A percentile compares a stretch with the other conserved stretches of the same genome.
phyloP scores from a whole-genome alignment of 176 grass and related monocot species.

The Eragrostis curvula region DNA sequence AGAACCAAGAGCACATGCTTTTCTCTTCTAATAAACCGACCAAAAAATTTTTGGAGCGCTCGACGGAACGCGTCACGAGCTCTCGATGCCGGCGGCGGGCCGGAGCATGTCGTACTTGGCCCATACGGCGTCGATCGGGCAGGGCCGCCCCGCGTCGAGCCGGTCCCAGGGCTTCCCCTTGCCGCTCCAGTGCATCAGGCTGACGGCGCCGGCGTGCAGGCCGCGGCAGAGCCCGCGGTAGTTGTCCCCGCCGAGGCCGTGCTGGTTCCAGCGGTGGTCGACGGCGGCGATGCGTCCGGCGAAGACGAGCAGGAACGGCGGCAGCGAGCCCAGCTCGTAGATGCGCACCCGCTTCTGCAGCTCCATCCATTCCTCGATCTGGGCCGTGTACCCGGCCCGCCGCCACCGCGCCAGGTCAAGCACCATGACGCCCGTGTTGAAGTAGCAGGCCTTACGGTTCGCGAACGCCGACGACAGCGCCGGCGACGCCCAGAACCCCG shows the following conservation, averaged over 20 bases:
- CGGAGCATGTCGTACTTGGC: conserved; percentile 78
- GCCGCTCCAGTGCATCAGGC: conserved; percentile 94
- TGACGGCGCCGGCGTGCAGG: conserved; percentile 76
- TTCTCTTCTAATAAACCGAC: background rate
- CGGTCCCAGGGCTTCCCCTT: conserved; percentile 87
- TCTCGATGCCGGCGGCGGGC: conserved; percentile 42
- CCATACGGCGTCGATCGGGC: conserved; percentile 86
- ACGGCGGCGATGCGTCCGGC: conserved; percentile 71
- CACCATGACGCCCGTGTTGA: conserved; percentile 95
- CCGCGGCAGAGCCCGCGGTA: conserved; percentile 74
- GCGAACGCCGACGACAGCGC: conserved; percentile 47
- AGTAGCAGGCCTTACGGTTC: conserved; percentile 67
- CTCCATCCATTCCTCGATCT: conserved; percentile 93
- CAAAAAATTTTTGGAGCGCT: conserved; percentile 5
- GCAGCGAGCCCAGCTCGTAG: conserved; percentile 88
- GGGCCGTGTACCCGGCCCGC: conserved; percentile 51
- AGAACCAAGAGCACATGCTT: conserved; percentile 30
- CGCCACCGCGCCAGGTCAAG: conserved; percentile 74
- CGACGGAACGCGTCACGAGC: conserved; percentile 39
- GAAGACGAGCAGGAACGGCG: conserved; percentile 90
- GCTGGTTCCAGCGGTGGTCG: conserved; percentile 89
- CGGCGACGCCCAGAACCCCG: conserved; percentile 71
- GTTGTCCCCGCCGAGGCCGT: conserved; percentile 92
- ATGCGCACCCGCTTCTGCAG: conserved; percentile 77
- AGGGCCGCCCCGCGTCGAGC: conserved; percentile 59